Percentiles rank a stretch among this genome's conserved stretches.
phyloP scores from a whole-genome alignment of 1,284 basidiomycete genomes.

The Irpex lacteus region DNA sequence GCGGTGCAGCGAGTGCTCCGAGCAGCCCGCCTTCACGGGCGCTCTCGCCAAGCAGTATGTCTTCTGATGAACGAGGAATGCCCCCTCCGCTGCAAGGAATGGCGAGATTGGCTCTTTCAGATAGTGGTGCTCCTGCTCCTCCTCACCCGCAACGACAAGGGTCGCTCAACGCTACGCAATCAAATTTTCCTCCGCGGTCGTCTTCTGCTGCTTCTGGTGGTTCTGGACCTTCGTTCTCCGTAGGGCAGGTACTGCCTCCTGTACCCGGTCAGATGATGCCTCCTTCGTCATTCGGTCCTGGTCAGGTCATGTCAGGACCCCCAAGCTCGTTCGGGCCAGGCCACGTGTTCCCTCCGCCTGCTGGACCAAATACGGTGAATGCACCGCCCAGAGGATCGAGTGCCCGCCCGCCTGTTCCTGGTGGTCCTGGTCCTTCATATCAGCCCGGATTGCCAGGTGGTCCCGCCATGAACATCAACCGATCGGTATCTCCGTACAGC shows the following conservation, averaged over 20 bases:
- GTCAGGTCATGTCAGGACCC: slow-evolving; percentile 19
- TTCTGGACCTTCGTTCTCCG: slow-evolving; percentile 11
- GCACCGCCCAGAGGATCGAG: slow-evolving; percentile 44
- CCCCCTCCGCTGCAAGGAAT: slow-evolving; percentile 23
- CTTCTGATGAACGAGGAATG: slow-evolving; percentile 7
- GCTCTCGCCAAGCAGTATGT: slow-evolving; percentile 20
- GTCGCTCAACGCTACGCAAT: slow-evolving; percentile 1
- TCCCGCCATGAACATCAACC: slow-evolving; percentile 1
- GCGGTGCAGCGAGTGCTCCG: slow-evolving; percentile 12
- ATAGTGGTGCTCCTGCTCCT: not conserved
- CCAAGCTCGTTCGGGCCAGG: slow-evolving; percentile 20
- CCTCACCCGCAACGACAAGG: slow-evolving; percentile 2
- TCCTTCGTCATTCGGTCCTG: slow-evolving; percentile 22
- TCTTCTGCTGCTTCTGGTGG: slow-evolving; percentile 17
- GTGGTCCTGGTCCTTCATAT: slow-evolving; percentile 6
- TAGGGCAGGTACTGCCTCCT: slow-evolving; percentile 14
- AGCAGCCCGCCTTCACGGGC: slow-evolving; percentile 24
- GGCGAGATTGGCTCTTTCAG: slow-evolving; percentile 19
- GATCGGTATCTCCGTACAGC: slow-evolving; percentile 8
- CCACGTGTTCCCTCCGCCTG: slow-evolving; percentile 11
- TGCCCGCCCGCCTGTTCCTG: slow-evolving; percentile 15
- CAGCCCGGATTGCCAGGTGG: slow-evolving; percentile 9
- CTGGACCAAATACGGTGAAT: slow-evolving; percentile 36
- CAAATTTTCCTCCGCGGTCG: slow-evolving; percentile 20
- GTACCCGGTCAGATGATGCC: slow-evolving; percentile 29